Percentiles rank a stretch among this genome's conserved stretches.
Conservation (phyloP, 768 basidiomycete species). For the Lanmaoa rubissima region DNA sequence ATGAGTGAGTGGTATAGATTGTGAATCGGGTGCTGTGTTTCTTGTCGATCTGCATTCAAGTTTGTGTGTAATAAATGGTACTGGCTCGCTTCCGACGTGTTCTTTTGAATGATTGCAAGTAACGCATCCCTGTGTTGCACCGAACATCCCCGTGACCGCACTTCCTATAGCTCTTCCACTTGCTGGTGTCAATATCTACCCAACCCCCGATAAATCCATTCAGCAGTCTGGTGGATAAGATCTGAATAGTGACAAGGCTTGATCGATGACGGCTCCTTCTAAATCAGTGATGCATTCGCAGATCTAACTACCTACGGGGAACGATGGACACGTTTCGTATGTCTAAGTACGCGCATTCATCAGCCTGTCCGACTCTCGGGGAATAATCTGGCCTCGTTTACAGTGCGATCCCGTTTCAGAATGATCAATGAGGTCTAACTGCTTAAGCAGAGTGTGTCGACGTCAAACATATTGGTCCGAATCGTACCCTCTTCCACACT, state of each 20-base stretch:
- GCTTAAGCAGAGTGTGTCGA: too few relatives aligned
- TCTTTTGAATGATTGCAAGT: background rate
- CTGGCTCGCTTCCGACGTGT: background rate
- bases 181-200: too few relatives aligned
- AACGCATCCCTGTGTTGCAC: too few relatives aligned
- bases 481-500: too few relatives aligned
- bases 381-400: too few relatives aligned
- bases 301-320: background rate
- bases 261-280: background rate
- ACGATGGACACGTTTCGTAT: background rate
- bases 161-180: background rate
- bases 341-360: background rate
- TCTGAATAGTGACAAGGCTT: background rate
- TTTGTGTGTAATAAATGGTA: background rate
- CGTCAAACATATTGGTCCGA: too few relatives aligned
- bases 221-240: background rate
- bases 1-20: constrained; percentile 3
- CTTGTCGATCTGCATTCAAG: background rate
- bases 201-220: background rate
- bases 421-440: too few relatives aligned
- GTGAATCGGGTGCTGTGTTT: background rate
- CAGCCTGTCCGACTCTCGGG: too few relatives aligned
- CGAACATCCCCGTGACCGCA: background rate
- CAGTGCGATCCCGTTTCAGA: too few relatives aligned
- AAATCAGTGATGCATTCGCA: background rate